A percentile compares a stretch with the other conserved stretches of the same genome.
Evolutionary conservation across 495 filamentous ascomycete species (phyloP).

Genomic region (Penicillium bialowiezense): DNA sequence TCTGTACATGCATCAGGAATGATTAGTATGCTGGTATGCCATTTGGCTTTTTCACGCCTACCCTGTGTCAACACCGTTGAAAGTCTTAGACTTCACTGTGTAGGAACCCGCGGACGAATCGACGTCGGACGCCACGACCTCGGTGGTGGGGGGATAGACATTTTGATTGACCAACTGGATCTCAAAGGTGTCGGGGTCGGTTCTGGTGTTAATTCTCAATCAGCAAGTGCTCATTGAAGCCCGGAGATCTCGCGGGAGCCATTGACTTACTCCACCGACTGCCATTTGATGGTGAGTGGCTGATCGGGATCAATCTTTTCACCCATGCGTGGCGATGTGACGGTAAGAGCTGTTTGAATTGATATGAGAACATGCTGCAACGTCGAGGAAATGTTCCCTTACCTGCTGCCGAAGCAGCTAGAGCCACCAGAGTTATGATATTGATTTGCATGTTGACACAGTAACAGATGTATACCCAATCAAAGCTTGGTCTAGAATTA

Average conservation of each 20-base stretch:
- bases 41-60: constrained; percentile 1
- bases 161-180: constrained; percentile 37
- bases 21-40: background rate
- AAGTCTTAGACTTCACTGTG: constrained; percentile 22
- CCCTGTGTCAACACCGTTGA: constrained; percentile 23
- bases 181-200: constrained; percentile 32
- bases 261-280: constrained; percentile 22
- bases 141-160: constrained; percentile 34
- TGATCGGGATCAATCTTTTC: constrained; percentile 21
- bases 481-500: too few species aligned
- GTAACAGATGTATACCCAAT: too few species aligned
- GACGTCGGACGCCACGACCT: constrained; percentile 34
- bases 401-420: constrained; percentile 22
- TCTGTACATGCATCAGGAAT: constrained; percentile 13
- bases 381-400: background rate
- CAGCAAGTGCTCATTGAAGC: background rate
- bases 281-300: constrained; percentile 31
- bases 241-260: background rate
- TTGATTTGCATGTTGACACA: constrained; percentile 19
- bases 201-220: constrained; percentile 15
- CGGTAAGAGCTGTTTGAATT: constrained; percentile 18
- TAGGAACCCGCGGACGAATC: constrained; percentile 29
- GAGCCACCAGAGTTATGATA: constrained; percentile 15
- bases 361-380: background rate
- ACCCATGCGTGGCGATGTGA: constrained; percentile 24